Evolutionary conservation across 495 filamentous ascomycete species (phyloP).

Genomic region (Parachaetomium inaequale): DNA sequence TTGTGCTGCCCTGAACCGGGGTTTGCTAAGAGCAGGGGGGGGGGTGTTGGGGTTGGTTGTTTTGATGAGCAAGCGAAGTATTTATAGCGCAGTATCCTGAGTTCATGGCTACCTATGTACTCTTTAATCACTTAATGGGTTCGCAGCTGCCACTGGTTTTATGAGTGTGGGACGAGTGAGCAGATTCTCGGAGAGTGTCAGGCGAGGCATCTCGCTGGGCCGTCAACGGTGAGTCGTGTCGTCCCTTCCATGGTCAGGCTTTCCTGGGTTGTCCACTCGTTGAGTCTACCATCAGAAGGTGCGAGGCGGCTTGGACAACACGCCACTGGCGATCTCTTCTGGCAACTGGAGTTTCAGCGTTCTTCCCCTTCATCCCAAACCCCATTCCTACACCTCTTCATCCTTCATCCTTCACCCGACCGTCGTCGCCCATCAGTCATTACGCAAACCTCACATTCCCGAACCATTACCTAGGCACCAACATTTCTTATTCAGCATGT

Average conservation of each 20-base stretch:
- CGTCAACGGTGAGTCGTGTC: no score
- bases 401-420: background rate
- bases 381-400: background rate
- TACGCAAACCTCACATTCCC: background rate
- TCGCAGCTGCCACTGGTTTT: background rate
- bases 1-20: conserved; percentile 9
- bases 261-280: no score
- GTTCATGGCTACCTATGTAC: background rate
- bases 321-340: no score
- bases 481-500: background rate
- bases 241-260: no score
- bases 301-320: no score
- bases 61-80: background rate
- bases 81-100: background rate
- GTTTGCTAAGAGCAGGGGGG: background rate
- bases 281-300: no score
- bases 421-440: no score
- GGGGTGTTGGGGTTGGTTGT: background rate
- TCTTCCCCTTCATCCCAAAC: background rate
- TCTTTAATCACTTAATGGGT: background rate
- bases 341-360: no score
- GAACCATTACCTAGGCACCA: background rate
- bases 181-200: no score
- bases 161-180: no score
- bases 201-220: no score